phyloP scores from a whole-genome alignment of 2,329 filamentous ascomycete genomes.

The Neonectria punicea region DNA sequence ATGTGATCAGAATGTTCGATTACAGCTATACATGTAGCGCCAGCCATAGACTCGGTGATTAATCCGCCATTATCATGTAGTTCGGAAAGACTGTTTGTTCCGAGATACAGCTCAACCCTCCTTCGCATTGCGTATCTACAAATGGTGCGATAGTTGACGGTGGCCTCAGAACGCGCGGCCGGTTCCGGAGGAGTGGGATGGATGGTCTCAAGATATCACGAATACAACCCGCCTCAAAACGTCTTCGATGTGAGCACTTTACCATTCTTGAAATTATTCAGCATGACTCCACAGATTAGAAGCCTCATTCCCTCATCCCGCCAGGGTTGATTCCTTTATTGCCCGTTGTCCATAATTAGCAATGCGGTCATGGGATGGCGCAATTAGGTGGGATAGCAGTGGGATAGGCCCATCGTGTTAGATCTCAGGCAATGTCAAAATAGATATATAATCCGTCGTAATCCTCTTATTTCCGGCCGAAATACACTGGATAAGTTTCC shows the following conservation, averaged over 20 bases:
- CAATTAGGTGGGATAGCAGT: constrained; percentile 30
- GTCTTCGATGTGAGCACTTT: constrained; percentile 13
- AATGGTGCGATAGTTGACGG: neutral
- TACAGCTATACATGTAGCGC: neutral
- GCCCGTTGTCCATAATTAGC: constrained; percentile 27
- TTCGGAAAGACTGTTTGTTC: neutral
- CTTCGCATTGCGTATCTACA: neutral
- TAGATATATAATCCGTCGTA: constrained; percentile 13
- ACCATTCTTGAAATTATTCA: constrained; percentile 28
- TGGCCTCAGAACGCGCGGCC: neutral
- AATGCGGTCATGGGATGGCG: constrained; percentile 35
- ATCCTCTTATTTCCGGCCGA: constrained; percentile 4
- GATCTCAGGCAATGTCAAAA: constrained; percentile 8
- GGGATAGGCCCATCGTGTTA: constrained; percentile 30
- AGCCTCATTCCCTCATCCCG: constrained; percentile 4
- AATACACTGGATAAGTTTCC: neutral
- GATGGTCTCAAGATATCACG: constrained; percentile 5
- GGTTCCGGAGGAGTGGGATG: constrained; percentile 7
- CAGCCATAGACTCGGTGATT: neutral
- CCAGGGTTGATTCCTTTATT: constrained; percentile 15
- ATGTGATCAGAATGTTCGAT: neutral
- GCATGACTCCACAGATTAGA: constrained; percentile 23
- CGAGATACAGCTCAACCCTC: neutral
- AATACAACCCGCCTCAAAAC: constrained; percentile 21
- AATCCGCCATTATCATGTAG: no score